Evolutionary conservation across 768 basidiomycete genomes (phyloP), one percentile per base, ranked within the genome.

Genomic region (Gautieria morchelliformis): DNA sequence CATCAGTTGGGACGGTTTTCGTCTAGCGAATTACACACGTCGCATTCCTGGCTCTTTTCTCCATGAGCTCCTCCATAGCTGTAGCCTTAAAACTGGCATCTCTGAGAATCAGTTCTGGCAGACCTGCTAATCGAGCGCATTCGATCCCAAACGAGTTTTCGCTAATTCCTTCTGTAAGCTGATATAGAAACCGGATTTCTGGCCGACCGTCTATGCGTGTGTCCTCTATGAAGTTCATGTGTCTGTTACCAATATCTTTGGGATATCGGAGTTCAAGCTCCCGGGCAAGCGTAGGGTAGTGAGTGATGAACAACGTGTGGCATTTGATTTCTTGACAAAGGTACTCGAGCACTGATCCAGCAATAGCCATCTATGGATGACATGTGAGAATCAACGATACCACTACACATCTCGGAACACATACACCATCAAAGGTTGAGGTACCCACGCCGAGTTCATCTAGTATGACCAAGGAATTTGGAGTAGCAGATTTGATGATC

Each of bases 371-470:
- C 83, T 91, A 58, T 20, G 27, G 20, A 33, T 19, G 8, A 61
- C 15, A 64, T 32, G 10, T 45, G 41, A 35, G 48, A 56, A 56
- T 10, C 12, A 42, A 27, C 27, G 12, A 15, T 11, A 27, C n/a
- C 11, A 30, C 3, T 33, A 44, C 40, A 17, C 20, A 40, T 39
- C 19, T 10, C 32, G 14, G 42, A 46, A 11, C 14, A 60, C 71
- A 39, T 59, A 72, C 71, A 35, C 95, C 95, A 67, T 99, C 95
- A 61, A 87, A 92, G 0, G 95, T 95, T 0, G 88, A 87, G 0
- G 93, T 98, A 15, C 95, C 94, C 41, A 92, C 74, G 27, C 93
- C 93, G 10, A 95, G 77, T 65, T 89, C 87, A 64, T 99, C 95
- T 3, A 97, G 75, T 41, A 99, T 87, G 12, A 99, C 88, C 11